A percentile compares a stretch with the other conserved stretches of the same genome.
Evolutionary conservation across 2,329 filamentous ascomycete species (phyloP).

Genomic region (Dactylellina sp.): DNA sequence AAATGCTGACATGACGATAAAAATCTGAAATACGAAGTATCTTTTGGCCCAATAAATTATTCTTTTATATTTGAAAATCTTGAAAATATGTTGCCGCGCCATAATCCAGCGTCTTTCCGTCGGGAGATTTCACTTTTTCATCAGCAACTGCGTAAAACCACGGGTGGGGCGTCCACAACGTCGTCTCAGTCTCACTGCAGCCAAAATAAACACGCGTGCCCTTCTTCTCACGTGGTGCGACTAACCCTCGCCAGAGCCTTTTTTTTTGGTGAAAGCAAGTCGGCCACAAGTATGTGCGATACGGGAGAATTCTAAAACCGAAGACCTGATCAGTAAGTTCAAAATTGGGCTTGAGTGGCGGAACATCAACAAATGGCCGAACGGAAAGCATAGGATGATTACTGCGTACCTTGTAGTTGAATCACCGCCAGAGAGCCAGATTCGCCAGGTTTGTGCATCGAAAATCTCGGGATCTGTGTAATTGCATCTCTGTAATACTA

Average conservation of each 20-base stretch:
- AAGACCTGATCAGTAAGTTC: not conserved
- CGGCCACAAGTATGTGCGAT: constrained; percentile 9
- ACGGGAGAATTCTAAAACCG: constrained; percentile 19
- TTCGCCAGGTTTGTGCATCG: constrained; percentile 3
- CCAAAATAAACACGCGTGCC: constrained; percentile 27
- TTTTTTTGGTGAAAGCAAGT: not conserved
- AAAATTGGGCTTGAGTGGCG: too few species aligned
- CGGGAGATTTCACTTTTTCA: not conserved
- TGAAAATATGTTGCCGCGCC: too few species aligned
- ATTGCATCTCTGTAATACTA: not conserved
- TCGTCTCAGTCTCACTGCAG: constrained; percentile 6
- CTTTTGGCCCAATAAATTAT: too few species aligned
- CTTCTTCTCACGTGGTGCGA: not conserved
- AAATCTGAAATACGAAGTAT: too few species aligned
- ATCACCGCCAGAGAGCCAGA: constrained; percentile 13
- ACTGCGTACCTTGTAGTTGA: constrained; percentile 4
- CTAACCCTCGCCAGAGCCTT: constrained; percentile 17
- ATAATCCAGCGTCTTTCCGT: constrained; percentile 1
- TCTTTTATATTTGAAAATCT: too few species aligned
- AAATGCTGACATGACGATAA: too few species aligned
- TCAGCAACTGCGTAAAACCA: constrained; percentile 12
- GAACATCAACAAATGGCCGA: not conserved
- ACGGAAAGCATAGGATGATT: not conserved
- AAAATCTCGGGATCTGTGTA: not conserved
- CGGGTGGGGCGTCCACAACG: constrained; percentile 21